These are phyloP conservation scores for Lipomyces lipofer DNA, from an alignment of 805 yeast genomes.

Conservation along the genomic window DNA sequence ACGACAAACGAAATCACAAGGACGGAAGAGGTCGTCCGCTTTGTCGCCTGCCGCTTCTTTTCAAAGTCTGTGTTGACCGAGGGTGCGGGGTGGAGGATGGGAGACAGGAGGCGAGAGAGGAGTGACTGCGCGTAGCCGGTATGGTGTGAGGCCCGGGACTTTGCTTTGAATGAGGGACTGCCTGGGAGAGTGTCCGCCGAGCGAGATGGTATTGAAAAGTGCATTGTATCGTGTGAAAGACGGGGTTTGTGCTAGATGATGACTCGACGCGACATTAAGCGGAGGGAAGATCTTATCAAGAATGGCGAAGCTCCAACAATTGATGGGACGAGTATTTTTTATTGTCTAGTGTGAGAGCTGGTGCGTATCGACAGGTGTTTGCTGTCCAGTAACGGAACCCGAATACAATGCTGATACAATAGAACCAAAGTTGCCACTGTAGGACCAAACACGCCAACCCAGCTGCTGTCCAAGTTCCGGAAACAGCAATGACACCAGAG, in stretches of 20 bases:
- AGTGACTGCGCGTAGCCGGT: slow-evolving; percentile 12
- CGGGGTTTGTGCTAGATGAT: slow-evolving; percentile 1
- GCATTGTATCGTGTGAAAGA: slow-evolving; percentile 13
- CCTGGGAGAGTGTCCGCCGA: slow-evolving; percentile 21
- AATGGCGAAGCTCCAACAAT: too few relatives aligned
- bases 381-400: too few relatives aligned
- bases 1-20: slow-evolving; percentile 6
- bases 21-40: slow-evolving; percentile 13
- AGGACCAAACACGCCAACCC: too few relatives aligned
- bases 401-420: too few relatives aligned
- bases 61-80: slow-evolving; percentile 10
- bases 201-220: slow-evolving; percentile 27
- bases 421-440: too few relatives aligned
- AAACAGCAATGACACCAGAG: too few relatives aligned
- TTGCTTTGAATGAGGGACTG: slow-evolving; percentile 20
- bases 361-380: too few relatives aligned
- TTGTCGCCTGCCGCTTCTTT: slow-evolving; percentile 8
- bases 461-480: too few relatives aligned
- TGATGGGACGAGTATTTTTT: too few relatives aligned
- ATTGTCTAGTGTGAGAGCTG: too few relatives aligned
- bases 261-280: neutral
- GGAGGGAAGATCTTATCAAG: too few relatives aligned
- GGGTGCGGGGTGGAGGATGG: neutral
- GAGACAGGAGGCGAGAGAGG: slow-evolving; percentile 8
- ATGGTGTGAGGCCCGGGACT: slow-evolving; percentile 15